Evolutionary conservation across 208 protist species (phyloP), one percentile per base, ranked within the genome.

Genomic region (Acanthamoeba healyi): DNA sequence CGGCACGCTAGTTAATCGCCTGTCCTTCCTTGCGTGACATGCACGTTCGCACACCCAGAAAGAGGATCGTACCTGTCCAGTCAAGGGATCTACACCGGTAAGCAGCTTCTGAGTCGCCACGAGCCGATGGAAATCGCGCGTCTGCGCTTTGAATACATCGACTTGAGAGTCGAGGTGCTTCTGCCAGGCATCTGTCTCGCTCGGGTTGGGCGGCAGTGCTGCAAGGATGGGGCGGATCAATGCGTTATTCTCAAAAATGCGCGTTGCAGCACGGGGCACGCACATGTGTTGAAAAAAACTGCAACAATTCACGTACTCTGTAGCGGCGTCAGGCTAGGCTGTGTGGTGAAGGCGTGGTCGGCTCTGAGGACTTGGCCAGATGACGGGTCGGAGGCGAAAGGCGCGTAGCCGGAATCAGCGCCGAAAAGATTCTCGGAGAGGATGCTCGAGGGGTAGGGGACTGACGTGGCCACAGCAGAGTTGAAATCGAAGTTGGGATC

Each of bases 101-200:
- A 89, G 54, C 46, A 89, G 24, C 54, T 65, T 56, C 49, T 89
- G 81, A 1, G 54, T 65, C 15, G 54, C 44, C 29, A 56, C 54
- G 12, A 89, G 81, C 24, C 81, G 3, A 89, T 89, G 54, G 3
- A 89, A 89, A 42, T 89, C 81, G 29, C 54, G 44, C 29, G 40
- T 65, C 81, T 89, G 81, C 51, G 81, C 81, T 29, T 89, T 56
- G 54, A 44, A 89, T n/a, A 38, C 34, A 38, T 89, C 81, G 19
- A 56, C 6, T 89, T 89, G 81, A 1, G 81, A 5, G 4, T 89
- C 49, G n/a, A 89, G 40, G 2, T 38, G 72, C 38, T 49, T 81
- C 72, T 81, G 72, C 72, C 72, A 81, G 34, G 19, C 36, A 19
- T 81, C 72, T 36, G 72, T 38, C 19, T 81, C 24, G 72, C 5